Evolutionary conservation across 176 grass and related monocot species (phyloP).

Genomic region (Puya raimondii): DNA sequence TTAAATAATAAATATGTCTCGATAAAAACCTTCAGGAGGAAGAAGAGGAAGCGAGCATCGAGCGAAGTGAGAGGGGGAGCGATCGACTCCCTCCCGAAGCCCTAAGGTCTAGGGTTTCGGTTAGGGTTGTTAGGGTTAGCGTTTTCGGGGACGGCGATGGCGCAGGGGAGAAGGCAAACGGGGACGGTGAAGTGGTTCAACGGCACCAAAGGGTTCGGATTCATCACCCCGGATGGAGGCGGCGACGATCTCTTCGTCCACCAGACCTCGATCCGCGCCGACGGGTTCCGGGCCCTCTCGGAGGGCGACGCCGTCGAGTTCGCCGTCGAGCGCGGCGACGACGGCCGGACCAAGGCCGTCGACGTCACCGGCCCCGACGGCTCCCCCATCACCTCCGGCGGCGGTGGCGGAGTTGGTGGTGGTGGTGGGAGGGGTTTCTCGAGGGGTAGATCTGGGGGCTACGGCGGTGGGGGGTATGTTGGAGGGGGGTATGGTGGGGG

Average conservation of each 20-base stretch:
- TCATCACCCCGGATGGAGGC: conserved; percentile 21
- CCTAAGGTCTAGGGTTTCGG: not conserved
- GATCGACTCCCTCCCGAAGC: no score
- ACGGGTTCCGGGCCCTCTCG: conserved; percentile 14
- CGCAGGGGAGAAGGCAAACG: conserved; percentile 13
- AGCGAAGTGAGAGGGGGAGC: not conserved
- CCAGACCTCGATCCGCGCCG: conserved; percentile 19
- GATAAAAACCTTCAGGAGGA: not conserved
- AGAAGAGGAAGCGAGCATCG: not conserved
- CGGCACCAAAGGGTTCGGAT: conserved; percentile 21
- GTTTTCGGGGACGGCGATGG: not conserved
- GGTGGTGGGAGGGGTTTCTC: conserved; percentile 1
- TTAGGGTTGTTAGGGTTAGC: not conserved
- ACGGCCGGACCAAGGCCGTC: conserved; percentile 29
- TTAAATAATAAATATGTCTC: not conserved
- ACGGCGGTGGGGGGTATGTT: conserved; percentile 1
- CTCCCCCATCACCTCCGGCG: conserved; percentile 1
- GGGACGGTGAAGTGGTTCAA: conserved; percentile 28
- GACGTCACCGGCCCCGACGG: conserved; percentile 18
- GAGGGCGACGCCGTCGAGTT: conserved; percentile 31
- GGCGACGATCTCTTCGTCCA: conserved; percentile 29
- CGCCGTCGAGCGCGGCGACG: conserved; percentile 5
- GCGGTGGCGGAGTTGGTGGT: not conserved
- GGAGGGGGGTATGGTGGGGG: conserved; percentile 7
- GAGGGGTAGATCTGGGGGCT: conserved; percentile 4